Percentiles rank a stretch among this genome's conserved stretches.
These are phyloP conservation scores for Tuber aestivum DNA, from an alignment of 495 filamentous ascomycete genomes.

Conservation along the genomic window DNA sequence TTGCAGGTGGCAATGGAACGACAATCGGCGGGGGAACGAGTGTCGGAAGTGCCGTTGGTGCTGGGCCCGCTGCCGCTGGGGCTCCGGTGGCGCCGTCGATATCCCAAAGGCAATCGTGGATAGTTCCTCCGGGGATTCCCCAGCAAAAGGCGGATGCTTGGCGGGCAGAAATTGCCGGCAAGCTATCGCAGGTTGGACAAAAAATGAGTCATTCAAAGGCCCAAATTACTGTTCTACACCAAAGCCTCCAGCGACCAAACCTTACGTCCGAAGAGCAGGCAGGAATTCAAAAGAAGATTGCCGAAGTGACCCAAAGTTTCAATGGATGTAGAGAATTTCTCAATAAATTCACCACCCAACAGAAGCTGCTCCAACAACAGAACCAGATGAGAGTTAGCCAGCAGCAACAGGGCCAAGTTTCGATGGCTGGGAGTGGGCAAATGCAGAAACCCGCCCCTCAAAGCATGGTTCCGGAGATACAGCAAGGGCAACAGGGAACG, in stretches of 20 bases:
- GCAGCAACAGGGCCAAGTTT: conserved; percentile 39
- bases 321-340: conserved; percentile 37
- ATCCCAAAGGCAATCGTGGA: conserved; percentile 31
- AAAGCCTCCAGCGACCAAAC: conserved; percentile 18
- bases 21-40: conserved; percentile 5
- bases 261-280: conserved; percentile 28
- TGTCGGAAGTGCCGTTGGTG: background rate
- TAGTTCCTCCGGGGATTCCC: conserved; percentile 25
- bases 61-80: background rate
- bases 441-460: conserved; percentile 35
- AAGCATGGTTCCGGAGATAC: conserved; percentile 22
- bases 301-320: conserved; percentile 20
- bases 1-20: conserved; percentile 3
- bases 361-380: conserved; percentile 32
- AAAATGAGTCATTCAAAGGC: conserved; percentile 35
- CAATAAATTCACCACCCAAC: conserved; percentile 35
- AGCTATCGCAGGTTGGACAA: conserved; percentile 29
- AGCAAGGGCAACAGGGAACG: conserved; percentile 17
- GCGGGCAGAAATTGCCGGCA: conserved; percentile 31
- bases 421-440: conserved; percentile 34
- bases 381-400: conserved; percentile 37
- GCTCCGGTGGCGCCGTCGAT: conserved; percentile 2
- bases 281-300: conserved; percentile 25
- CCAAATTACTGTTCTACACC: conserved; percentile 22
- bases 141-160: conserved; percentile 34